Conservation (phyloP, 2,329 filamentous ascomycete species). For the Rhinocladiella mackenziei region DNA sequence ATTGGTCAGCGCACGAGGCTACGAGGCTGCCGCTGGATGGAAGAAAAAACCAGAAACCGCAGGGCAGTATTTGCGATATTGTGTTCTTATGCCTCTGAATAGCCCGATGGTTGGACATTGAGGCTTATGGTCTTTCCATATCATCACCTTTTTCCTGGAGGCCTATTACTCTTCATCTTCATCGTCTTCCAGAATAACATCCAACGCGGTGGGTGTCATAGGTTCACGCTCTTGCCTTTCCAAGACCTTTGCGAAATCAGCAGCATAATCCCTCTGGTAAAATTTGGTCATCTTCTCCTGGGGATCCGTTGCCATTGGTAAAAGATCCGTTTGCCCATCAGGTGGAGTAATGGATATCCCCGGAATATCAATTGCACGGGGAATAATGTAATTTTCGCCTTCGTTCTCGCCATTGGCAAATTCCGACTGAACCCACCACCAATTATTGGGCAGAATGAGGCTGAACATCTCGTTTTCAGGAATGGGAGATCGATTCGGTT, state of each 20-base stretch:
- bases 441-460: conserved; percentile 7
- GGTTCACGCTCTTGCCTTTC: background rate
- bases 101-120: too few species aligned
- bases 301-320: background rate
- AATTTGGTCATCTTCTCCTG: conserved; percentile 8
- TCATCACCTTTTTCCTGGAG: background rate
- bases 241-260: background rate
- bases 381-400: conserved; percentile 18
- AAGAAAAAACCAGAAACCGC: too few species aligned
- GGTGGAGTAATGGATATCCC: conserved; percentile 11
- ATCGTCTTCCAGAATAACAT: conserved; percentile 13
- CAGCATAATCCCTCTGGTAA: conserved; percentile 8
- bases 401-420: conserved; percentile 9
- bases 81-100: too few species aligned
- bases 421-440: conserved; percentile 10
- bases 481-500: conserved; percentile 4
- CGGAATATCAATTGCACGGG: conserved; percentile 6
- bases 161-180: conserved; percentile 2
- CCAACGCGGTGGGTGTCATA: background rate
- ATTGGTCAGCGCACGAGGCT: background rate
- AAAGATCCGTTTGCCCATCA: conserved; percentile 3
- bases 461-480: conserved; percentile 5
- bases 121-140: too few species aligned
- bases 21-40: background rate
- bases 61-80: too few species aligned